A percentile compares a stretch with the other conserved stretches of the same genome.
These are phyloP conservation scores for Allium cepa DNA, from an alignment of 106 monocot genomes.

Conservation along the genomic window DNA sequence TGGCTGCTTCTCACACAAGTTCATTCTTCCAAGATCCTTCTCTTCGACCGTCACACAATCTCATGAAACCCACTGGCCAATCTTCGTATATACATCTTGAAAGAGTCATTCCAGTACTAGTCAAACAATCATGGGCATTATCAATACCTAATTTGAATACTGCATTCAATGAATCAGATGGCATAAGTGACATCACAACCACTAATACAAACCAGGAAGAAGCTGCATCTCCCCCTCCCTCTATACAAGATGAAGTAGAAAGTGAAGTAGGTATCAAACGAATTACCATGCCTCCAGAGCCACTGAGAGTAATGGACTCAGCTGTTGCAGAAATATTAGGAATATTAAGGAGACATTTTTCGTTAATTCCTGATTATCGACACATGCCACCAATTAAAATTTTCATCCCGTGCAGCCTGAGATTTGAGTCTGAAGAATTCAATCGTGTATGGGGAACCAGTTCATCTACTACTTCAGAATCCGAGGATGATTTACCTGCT, in stretches of 20 bases:
- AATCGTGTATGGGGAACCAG: constrained; percentile 34
- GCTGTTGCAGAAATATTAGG: constrained; percentile 48
- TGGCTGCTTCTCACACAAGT: constrained; percentile 45
- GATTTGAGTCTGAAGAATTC: constrained; percentile 63
- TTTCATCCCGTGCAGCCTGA: constrained; percentile 63
- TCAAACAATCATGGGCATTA: constrained; percentile 85
- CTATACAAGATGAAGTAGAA: constrained; percentile 12
- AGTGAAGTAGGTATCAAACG: constrained; percentile 13
- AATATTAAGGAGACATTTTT: constrained; percentile 61
- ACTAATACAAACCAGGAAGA: neutral
- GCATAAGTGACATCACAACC: constrained; percentile 20
- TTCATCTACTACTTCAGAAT: constrained; percentile 23
- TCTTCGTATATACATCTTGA: constrained; percentile 66
- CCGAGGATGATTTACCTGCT: constrained; percentile 44
- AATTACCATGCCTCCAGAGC: constrained; percentile 28
- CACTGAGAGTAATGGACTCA: constrained; percentile 64
- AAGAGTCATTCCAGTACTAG: constrained; percentile 48
- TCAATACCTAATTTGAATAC: constrained; percentile 37
- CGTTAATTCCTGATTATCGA: constrained; percentile 64
- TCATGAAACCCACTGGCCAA: constrained; percentile 31
- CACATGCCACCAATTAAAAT: constrained; percentile 69
- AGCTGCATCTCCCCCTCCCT: neutral
- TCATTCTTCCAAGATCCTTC: constrained; percentile 60
- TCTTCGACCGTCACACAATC: constrained; percentile 27
- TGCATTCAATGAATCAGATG: constrained; percentile 20